Evolutionary conservation across 768 basidiomycete species (phyloP).

Genomic region (Pisolithus tinctorius): DNA sequence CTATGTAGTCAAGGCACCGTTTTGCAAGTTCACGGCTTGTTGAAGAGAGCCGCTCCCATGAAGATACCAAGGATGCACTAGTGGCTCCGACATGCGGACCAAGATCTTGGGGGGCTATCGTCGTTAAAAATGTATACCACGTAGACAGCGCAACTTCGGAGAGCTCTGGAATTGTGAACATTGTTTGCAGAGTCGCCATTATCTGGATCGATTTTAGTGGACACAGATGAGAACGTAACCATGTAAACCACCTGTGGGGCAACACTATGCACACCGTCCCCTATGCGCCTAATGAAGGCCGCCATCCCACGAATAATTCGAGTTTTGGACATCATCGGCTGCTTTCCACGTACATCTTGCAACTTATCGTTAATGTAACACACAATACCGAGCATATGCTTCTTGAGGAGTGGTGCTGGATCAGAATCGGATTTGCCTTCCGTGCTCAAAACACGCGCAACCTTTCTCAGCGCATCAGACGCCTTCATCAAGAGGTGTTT

Average conservation of each 20-base stretch:
- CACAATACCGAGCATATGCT: constrained; percentile 78
- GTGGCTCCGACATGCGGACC: constrained; percentile 83
- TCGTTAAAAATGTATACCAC: constrained; percentile 73
- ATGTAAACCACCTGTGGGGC: constrained; percentile 71
- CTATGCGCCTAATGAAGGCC: constrained; percentile 61
- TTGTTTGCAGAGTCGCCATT: constrained; percentile 93
- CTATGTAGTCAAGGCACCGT: constrained; percentile 60
- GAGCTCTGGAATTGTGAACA: constrained; percentile 68
- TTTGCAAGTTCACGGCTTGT: constrained; percentile 47
- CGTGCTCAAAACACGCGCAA: constrained; percentile 29
- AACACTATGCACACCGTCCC: constrained; percentile 62
- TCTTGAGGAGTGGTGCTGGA: constrained; percentile 58
- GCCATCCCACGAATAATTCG: constrained; percentile 78
- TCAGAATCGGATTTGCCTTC: constrained; percentile 27
- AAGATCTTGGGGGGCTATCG: constrained; percentile 60
- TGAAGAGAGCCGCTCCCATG: constrained; percentile 62
- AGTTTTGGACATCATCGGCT: constrained; percentile 58
- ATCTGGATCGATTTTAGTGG: constrained; percentile 45
- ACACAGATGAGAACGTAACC: neutral
- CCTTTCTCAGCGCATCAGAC: constrained; percentile 37
- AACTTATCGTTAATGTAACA: constrained; percentile 80
- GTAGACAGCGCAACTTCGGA: constrained; percentile 71
- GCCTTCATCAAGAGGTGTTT: constrained; percentile 41
- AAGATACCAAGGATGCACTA: constrained; percentile 72
- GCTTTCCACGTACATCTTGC: constrained; percentile 78